These are phyloP conservation scores for Botrytis hyacinthi DNA, from an alignment of 2,329 filamentous ascomycete species.

Conservation along the genomic window DNA sequence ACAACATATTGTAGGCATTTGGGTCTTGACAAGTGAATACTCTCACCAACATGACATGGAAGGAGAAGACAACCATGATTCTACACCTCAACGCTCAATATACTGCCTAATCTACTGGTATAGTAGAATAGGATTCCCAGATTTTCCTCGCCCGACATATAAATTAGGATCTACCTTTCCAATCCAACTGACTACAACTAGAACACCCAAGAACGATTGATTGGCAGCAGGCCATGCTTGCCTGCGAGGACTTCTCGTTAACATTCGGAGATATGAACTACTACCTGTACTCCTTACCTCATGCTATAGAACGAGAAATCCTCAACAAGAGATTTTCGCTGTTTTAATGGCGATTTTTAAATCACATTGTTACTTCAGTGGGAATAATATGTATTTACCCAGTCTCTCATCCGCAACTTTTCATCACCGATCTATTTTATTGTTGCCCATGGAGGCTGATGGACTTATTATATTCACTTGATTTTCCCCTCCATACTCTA, in stretches of 20 bases:
- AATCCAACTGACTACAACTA: no score
- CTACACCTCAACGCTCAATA: neutral
- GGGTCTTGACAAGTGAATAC: neutral
- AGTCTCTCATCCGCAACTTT: neutral
- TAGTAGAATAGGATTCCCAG: rapidly evolving
- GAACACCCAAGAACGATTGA: no score
- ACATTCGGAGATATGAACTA: no score
- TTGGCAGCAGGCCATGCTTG: no score
- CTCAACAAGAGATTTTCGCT: neutral
- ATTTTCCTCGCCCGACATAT: neutral
- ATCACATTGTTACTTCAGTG: no score
- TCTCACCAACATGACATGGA: neutral
- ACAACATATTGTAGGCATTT: neutral
- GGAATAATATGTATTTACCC: no score
- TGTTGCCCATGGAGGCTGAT: neutral
- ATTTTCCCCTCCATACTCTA: rapidly evolving
- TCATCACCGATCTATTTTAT: neutral
- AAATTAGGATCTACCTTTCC: no score
- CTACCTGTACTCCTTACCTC: no score
- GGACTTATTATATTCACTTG: neutral
- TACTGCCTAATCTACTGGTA: neutral
- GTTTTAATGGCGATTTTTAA: no score
- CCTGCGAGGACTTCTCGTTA: no score
- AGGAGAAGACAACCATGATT: neutral
- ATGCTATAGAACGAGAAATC: no score